Evolutionary conservation across 2,329 filamentous ascomycete genomes (phyloP), one percentile per base, ranked within the genome.

Genomic region (Ascochyta pisi): DNA sequence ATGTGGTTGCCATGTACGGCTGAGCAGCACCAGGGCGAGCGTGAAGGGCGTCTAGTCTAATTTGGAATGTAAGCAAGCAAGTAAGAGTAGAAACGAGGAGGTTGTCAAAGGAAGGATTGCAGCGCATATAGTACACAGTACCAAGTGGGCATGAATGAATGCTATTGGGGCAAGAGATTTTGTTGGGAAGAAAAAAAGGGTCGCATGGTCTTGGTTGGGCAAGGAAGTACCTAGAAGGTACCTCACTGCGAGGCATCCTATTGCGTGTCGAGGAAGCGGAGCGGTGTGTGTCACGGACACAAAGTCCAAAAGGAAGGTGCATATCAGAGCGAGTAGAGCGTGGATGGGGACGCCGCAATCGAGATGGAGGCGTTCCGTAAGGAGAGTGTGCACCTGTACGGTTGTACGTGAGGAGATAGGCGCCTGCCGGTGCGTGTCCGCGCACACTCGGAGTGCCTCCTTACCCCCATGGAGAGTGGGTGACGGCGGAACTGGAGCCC

Each of bases 281-380:
- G 53, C 53, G 53, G 53, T 56, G 53, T 56, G 53, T 56, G 53
- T 56, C 53, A 56, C 46, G 19, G 19, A 19, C 13, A 12, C 26
- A 42, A n/a, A 15, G n/a, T 23, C n/a, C 29, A 38, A 40, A 33
- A 42, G 29, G 53, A 50, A 56, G 38, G 47, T 46, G 41, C 27
- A 37, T 34, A 8, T 26, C 19, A 10, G 13, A 23, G 10, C 39
- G 15, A 9, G 7, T 15, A 22, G 19, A n/a, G 2, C 15, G 31
- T 15, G n/a, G 13, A 38, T 27, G n/a, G 4, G 4, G 19, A 23
- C 19, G 27, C 4, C 33, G 24, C 16, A 8, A 29, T 43, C 27
- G 33, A 26, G 37, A 49, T 49, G 40, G 26, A 27, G 27, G 27
- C 38, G 29, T 42, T 22, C 19, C n/a, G 35, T 12, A 23, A 4